A percentile compares a stretch with the other conserved stretches of the same genome.
phyloP scores from a whole-genome alignment of 345 rosid species.

The Populus ilicifolia region DNA sequence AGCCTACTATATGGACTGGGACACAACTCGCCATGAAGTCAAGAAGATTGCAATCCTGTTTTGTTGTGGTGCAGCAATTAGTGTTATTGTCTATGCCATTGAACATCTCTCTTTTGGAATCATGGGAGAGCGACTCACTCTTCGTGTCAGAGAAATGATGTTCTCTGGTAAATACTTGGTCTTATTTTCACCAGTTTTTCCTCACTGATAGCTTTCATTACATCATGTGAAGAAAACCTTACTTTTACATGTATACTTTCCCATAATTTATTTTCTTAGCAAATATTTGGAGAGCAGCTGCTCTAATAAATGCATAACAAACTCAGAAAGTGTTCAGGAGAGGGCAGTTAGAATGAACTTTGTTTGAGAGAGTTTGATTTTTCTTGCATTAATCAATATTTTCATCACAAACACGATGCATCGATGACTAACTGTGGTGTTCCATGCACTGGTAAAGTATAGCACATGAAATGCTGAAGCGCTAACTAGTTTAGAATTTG shows the following conservation, averaged over 20 bases:
- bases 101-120: constrained; percentile 74
- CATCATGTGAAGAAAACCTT: neutral
- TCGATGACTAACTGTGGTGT: neutral
- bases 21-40: constrained; percentile 55
- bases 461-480: neutral
- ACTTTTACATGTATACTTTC: neutral
- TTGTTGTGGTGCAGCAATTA: constrained; percentile 56
- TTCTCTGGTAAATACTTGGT: constrained; percentile 49
- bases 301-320: neutral
- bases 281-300: neutral
- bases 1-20: constrained; percentile 79
- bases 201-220: neutral
- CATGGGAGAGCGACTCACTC: constrained; percentile 93
- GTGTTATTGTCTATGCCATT: constrained; percentile 58
- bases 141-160: constrained; percentile 79
- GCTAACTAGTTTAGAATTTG: neutral
- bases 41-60: constrained; percentile 70
- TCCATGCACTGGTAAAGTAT: neutral
- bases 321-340: neutral
- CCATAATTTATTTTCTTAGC: neutral
- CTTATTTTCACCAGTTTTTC: neutral
- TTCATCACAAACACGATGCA: neutral
- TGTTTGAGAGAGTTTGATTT: neutral
- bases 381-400: neutral
- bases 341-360: neutral